Evolutionary conservation across 1,284 basidiomycete species (phyloP).

Genomic region (Tranzscheliella williamsii): DNA sequence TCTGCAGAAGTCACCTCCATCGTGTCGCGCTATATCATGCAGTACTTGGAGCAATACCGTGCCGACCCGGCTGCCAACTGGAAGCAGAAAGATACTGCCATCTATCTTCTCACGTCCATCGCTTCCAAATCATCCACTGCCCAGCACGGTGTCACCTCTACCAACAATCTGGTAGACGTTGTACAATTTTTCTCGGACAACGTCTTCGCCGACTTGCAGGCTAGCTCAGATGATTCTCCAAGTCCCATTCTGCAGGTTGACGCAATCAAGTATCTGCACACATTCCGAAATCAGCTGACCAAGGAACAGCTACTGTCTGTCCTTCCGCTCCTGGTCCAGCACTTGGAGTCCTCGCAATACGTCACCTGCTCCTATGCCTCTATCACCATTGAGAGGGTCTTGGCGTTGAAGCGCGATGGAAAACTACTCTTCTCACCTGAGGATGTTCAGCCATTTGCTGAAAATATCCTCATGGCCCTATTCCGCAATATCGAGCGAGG

Average conservation of each 20-base stretch:
- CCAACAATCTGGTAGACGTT: constrained; percentile 88
- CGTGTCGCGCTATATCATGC: constrained; percentile 78
- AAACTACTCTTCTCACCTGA: constrained; percentile 72
- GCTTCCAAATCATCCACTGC: constrained; percentile 83
- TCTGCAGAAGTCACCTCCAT: constrained; percentile 83
- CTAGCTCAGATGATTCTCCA: constrained; percentile 64
- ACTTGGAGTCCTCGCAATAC: constrained; percentile 66
- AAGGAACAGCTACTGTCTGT: constrained; percentile 92
- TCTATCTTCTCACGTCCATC: constrained; percentile 88
- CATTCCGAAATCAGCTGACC: constrained; percentile 89
- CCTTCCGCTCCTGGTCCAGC: constrained; percentile 81
- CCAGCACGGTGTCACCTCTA: constrained; percentile 78
- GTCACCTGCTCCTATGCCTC: constrained; percentile 64
- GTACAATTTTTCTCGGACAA: constrained; percentile 93
- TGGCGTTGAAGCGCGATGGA: constrained; percentile 75
- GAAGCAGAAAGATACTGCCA: constrained; percentile 94
- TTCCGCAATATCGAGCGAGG: constrained; percentile 80
- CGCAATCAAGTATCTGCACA: constrained; percentile 72
- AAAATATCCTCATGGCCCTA: constrained; percentile 75
- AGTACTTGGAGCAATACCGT: constrained; percentile 70
- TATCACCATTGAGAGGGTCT: constrained; percentile 63
- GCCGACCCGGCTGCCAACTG: constrained; percentile 74
- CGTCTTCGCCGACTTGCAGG: constrained; percentile 84
- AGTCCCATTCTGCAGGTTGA: constrained; percentile 89
- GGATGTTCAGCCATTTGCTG: constrained; percentile 82